Evolutionary conservation across 371 early-diverging fungal species (phyloP).

Genomic region (Mortierella sp.): DNA sequence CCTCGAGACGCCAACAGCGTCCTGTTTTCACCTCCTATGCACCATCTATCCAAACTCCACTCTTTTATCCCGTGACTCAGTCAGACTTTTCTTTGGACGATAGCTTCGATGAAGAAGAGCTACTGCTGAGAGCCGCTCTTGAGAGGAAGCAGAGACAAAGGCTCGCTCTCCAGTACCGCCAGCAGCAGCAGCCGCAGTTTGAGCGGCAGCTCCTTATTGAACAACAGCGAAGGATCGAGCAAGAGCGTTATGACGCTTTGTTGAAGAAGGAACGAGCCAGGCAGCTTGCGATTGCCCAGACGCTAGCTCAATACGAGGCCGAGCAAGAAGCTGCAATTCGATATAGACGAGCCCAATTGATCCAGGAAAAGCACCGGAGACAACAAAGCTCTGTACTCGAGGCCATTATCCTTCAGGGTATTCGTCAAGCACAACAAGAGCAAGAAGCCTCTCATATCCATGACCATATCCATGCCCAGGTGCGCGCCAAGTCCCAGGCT

Average conservation of each 20-base stretch:
- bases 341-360: constrained; percentile 17
- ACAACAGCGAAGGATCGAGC: constrained; percentile 18
- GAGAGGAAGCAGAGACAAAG: constrained; percentile 41
- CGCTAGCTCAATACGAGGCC: constrained; percentile 19
- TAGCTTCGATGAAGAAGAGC: constrained; percentile 44
- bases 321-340: constrained; percentile 36
- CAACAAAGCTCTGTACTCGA: constrained; percentile 18
- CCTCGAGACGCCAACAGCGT: constrained; percentile 7
- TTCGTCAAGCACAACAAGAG: constrained; percentile 13
- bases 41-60: not conserved
- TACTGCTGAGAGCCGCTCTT: constrained; percentile 40
- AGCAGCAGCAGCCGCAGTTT: constrained; percentile 21
- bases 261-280: constrained; percentile 18
- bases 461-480: not conserved
- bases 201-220: constrained; percentile 14
- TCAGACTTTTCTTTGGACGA: constrained; percentile 8
- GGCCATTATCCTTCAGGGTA: constrained; percentile 14
- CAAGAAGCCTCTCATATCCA: constrained; percentile 8
- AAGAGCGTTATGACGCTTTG: constrained; percentile 22
- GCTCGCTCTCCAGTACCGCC: constrained; percentile 31
- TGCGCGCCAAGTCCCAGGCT: constrained; percentile 7
- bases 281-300: constrained; percentile 13
- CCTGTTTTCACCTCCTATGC: not conserved
- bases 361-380: constrained; percentile 14
- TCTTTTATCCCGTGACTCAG: not conserved